Evolutionary conservation across 164 flowering plant species (phyloP), one percentile per base, ranked within the genome.

Genomic region (Berberis thunbergii): DNA sequence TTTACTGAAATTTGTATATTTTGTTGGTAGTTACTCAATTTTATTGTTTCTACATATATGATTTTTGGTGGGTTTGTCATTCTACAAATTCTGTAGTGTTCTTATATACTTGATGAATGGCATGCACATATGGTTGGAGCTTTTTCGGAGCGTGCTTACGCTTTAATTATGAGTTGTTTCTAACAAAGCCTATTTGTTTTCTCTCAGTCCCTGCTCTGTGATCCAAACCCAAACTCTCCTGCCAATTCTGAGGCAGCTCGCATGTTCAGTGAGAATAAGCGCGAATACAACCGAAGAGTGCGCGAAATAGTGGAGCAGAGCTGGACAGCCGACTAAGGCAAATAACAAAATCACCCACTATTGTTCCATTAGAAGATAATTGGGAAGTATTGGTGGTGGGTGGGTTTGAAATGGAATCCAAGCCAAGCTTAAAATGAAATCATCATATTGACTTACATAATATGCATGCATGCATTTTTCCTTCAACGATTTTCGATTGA

Each of bases 171-270:
- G 26, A 26, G 26, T 26, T 26, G 26, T 26, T 26, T 26, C 26
- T 26, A 26, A 26, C 26, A 26, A 26, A 26, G 26, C 26, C 26
- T 44, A 8, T 63, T 12, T 62, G 38, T 39, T 54, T 8, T 69
- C 41, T 54, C n/a, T n/a, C 84, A 84, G 92, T 90, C 97, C 9
- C 68, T 90, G 68, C 86, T 87, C 2, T 90, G 89, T 57, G 92
- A 90, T 67, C 97, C 92, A 49, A 90, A 87, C 74, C 92, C 92
- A 6, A 87, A 87, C 68, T 87, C 94, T 49, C 95, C 92, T 45
- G 91, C 95, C 69, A 90, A 87, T 68, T 86, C 95, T n/a, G 92
- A 87, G 73, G 97, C 95, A 12, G 92, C 95, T 53, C 70, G 86
- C 10, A 74, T 90, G 86, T 86, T 87, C 58, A 90, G 87, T 69